Evolutionary conservation across 768 basidiomycete species (phyloP), one percentile per base, ranked within the genome.

Genomic region (Baorangia bicolor): DNA sequence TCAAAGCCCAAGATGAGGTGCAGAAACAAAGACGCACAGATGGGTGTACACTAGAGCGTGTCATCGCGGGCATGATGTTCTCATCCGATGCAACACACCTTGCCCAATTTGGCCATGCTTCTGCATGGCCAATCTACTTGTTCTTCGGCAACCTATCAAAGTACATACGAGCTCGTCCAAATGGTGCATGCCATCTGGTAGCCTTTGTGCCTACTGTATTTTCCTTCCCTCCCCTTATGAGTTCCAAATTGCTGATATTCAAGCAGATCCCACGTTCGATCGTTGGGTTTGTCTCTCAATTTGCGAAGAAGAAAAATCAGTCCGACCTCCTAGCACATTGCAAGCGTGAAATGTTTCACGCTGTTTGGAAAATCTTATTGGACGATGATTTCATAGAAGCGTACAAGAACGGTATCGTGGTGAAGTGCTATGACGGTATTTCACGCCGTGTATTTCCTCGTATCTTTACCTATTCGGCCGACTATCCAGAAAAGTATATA

Each of bases 11-110:
- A 13, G 53, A 62, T 4, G 49, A 67, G 0, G 4, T 70, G 12
- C 11, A 43, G 31, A 47, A 33, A 5, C 31, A 47, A 30, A 34
- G 31, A 23, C 23, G 20, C 61, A 67, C 35, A 1, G 58, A 61
- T 31, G 51, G 50, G 10, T 65, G 67, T 37, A 43, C 28, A 2
- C 54, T 55, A 0, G 50, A 62, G 46, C 41, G 43, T 5, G 62
- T 61, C 11, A 57, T 65, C 18, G 57, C 53, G 12, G 53, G 57
- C 1, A 21, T 65, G 3, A 65, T 63, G 62, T 53, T 65, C 18
- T 63, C 46, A 49, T 65, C 62, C 1, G 62, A 65, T 44, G 35
- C 54, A 1, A 65, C 59, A 1, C 59, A 57, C 4, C 48, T 59
- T 11, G 42, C 51, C 10, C 57, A 56, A 27, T 62, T 62, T 39